Evolutionary conservation across 306 rosid species (phyloP), one percentile per base, ranked within the genome.

Genomic region (Cicer yamashitae): DNA sequence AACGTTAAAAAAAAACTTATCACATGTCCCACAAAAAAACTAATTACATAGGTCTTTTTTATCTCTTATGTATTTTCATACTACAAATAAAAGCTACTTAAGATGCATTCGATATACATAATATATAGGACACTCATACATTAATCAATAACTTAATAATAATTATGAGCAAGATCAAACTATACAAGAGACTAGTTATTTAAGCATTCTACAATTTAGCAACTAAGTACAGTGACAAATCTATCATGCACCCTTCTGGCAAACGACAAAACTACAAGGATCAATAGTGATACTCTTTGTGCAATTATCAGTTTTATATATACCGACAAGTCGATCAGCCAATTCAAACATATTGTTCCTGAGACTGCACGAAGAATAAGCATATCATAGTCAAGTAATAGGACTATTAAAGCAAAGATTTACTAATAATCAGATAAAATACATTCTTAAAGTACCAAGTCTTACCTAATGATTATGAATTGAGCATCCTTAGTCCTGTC

Each of bases 281-380:
- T 94, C 84, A 54, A 94, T 90, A 34, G 97, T 94, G 60, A 90
- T 90, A 84, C 98, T 94, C 77, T 94, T 94, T 9, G 98, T 94
- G 91, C 98, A 94, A 66, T 90, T 90, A 75, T 92, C 96, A 50
- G 97, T 92, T 65, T 94, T 94, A 81, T 92, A 94, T 51, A 94
- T 94, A 66, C 96, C 99, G 40, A 94, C 97, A 10, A 92, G 91
- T 63, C 99, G 82, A 86, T 94, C 96, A 3, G 97, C 99, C 86
- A 92, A 78, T 84, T 94, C 99, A 80, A 94, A 94, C 99, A 94
- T 94, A 59, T 92, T 94, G 89, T 90, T 94, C 84, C 98, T 82
- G 25, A 91, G 93, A 82, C 96, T 94, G 96, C 86, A 62, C 0
- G 15, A 14, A 39, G 17, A 57, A 79, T 5, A 14, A 67, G 69